phyloP scores from a whole-genome alignment of 2,329 filamentous ascomycete genomes.

The Talaromyces amestolkiae region DNA sequence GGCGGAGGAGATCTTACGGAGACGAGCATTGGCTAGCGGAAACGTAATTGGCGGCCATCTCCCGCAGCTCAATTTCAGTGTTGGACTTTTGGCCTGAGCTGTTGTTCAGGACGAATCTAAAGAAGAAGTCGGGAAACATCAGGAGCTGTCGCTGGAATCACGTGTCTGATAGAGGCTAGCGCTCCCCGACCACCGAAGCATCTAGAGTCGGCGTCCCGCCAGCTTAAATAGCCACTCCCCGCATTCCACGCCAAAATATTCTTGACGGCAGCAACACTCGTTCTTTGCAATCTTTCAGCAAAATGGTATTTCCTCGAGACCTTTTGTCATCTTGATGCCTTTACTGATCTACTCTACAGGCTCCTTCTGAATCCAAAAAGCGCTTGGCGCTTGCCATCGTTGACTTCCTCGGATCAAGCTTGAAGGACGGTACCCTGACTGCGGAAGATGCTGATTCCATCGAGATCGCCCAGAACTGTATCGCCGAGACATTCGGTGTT shows the following conservation, averaged over 20 bases:
- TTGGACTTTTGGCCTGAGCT: background rate
- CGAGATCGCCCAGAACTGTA: constrained; percentile 91
- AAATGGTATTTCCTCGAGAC: constrained; percentile 11
- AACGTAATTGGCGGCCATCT: constrained; percentile 27
- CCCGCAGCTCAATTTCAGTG: constrained; percentile 17
- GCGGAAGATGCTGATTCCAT: constrained; percentile 89
- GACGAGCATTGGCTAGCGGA: constrained; percentile 25
- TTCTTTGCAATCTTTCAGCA: constrained; percentile 5
- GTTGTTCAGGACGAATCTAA: background rate
- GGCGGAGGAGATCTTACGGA: constrained; percentile 23
- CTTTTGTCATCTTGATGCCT: background rate
- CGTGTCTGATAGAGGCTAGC: constrained; percentile 15
- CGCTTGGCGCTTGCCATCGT: constrained; percentile 95
- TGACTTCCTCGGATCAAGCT: constrained; percentile 83
- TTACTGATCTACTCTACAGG: constrained; percentile 27
- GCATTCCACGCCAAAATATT: constrained; percentile 18
- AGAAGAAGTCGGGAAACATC: background rate
- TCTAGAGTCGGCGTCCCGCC: constrained; percentile 18
- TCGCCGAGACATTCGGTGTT: constrained; percentile 91
- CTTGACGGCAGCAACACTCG: constrained; percentile 2
- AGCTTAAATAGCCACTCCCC: constrained; percentile 19
- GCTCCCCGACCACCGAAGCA: constrained; percentile 17
- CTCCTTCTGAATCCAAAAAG: constrained; percentile 62
- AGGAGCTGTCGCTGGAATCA: constrained; percentile 17
- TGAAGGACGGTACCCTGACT: constrained; percentile 82